Evolutionary conservation across 345 rosid genomes (phyloP).

Genomic region (Eucalyptus polybractea): DNA sequence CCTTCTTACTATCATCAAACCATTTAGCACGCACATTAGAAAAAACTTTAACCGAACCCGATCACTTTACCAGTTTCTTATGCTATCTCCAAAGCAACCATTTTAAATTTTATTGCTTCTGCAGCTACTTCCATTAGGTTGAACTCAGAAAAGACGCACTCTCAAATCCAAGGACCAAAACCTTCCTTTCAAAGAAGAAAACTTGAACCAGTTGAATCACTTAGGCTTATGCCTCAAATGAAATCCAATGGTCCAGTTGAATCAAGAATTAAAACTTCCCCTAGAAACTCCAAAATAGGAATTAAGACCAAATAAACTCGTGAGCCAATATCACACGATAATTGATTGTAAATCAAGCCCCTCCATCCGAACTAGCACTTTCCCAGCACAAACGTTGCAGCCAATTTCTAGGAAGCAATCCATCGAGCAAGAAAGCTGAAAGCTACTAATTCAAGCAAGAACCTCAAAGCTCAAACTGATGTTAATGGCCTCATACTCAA

Average conservation of each 20-base stretch:
- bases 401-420: neutral
- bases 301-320: neutral
- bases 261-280: neutral
- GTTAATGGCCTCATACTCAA: neutral
- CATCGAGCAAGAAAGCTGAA: neutral
- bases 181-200: neutral
- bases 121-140: neutral
- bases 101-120: neutral
- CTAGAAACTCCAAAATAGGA: neutral
- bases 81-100: neutral
- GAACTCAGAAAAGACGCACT: neutral
- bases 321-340: neutral
- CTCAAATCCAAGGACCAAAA: neutral
- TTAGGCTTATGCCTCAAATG: neutral
- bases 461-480: neutral
- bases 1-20: too few species aligned
- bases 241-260: neutral
- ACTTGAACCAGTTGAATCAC: neutral
- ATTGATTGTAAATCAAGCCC: neutral
- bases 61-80: neutral
- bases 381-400: neutral
- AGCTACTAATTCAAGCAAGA: neutral
- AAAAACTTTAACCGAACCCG: rapidly evolving
- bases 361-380: neutral
- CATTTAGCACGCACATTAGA: too few species aligned